phyloP scores from a whole-genome alignment of 768 basidiomycete genomes.

The Leucosporidium creatinivorum region DNA sequence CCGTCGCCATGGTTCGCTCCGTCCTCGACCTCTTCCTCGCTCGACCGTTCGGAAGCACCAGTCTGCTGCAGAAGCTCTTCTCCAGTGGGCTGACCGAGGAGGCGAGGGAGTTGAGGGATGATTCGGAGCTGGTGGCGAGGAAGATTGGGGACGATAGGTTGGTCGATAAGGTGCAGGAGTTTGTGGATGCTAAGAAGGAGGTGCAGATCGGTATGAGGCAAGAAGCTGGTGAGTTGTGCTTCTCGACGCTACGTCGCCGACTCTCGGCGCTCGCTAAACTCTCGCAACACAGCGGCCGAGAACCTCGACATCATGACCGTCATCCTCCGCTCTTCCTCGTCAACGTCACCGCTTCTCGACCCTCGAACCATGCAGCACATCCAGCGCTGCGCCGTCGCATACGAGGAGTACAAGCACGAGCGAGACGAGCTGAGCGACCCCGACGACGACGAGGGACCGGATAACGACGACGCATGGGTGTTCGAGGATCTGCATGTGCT shows the following conservation, averaged over 20 bases:
- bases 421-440: constrained; percentile 63
- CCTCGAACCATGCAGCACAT: constrained; percentile 74
- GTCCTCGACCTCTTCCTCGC: constrained; percentile 92
- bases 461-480: constrained; percentile 92
- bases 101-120: constrained; percentile 70
- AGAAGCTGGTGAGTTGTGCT: constrained; percentile 60
- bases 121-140: constrained; percentile 76
- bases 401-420: constrained; percentile 62
- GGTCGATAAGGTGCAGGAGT: constrained; percentile 78
- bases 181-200: constrained; percentile 77
- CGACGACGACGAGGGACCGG: constrained; percentile 77
- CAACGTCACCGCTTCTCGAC: constrained; percentile 65
- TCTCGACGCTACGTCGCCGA: background rate
- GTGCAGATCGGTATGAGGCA: constrained; percentile 73
- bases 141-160: constrained; percentile 82
- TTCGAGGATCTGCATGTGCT: constrained; percentile 83
- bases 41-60: constrained; percentile 88
- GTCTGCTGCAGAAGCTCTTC: constrained; percentile 92
- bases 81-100: constrained; percentile 86
- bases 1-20: constrained; percentile 87
- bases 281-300: constrained; percentile 43
- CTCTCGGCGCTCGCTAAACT: background rate
- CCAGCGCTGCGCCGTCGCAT: constrained; percentile 67
- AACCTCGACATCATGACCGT: constrained; percentile 67
- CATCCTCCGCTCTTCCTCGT: constrained; percentile 56